phyloP scores from a whole-genome alignment of 176 grass and related monocot genomes.

The Carex cristatella region DNA sequence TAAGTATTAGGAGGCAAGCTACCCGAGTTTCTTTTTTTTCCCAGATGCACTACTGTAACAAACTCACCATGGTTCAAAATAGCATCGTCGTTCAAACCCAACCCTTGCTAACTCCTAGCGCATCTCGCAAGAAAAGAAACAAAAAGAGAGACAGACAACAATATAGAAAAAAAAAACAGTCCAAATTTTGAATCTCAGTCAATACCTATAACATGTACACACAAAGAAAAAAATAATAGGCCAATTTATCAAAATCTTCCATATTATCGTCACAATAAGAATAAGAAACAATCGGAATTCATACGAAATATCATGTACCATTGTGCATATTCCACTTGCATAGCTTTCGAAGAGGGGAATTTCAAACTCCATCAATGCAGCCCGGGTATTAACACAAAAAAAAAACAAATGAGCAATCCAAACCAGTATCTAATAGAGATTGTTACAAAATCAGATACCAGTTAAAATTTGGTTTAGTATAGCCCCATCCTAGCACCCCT shows the following conservation, averaged over 20 bases:
- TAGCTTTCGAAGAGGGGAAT: conserved; percentile 96
- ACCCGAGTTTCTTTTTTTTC: too few relatives aligned
- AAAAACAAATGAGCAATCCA: neutral
- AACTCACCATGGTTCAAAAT: too few relatives aligned
- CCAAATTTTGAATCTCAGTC: too few relatives aligned
- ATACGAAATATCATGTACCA: conserved; percentile 32
- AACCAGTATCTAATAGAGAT: neutral
- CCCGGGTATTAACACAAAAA: too few relatives aligned
- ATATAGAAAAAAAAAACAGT: too few relatives aligned
- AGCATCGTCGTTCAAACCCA: too few relatives aligned
- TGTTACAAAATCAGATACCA: neutral
- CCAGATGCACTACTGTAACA: too few relatives aligned
- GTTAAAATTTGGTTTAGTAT: neutral
- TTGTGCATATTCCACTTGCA: conserved; percentile 90
- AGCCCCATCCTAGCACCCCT: neutral
- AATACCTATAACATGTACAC: too few relatives aligned
- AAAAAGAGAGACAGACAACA: too few relatives aligned
- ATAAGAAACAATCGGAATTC: neutral
- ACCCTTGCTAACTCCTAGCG: too few relatives aligned
- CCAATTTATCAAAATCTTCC: neutral
- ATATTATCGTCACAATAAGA: conserved; percentile 20
- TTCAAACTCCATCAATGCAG: conserved; percentile 92
- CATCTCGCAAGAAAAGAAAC: too few relatives aligned
- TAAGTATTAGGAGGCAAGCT: too few relatives aligned
- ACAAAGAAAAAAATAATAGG: neutral